phyloP scores from a whole-genome alignment of 1,284 basidiomycete species.

The Rugiboletus extremiorientalis region DNA sequence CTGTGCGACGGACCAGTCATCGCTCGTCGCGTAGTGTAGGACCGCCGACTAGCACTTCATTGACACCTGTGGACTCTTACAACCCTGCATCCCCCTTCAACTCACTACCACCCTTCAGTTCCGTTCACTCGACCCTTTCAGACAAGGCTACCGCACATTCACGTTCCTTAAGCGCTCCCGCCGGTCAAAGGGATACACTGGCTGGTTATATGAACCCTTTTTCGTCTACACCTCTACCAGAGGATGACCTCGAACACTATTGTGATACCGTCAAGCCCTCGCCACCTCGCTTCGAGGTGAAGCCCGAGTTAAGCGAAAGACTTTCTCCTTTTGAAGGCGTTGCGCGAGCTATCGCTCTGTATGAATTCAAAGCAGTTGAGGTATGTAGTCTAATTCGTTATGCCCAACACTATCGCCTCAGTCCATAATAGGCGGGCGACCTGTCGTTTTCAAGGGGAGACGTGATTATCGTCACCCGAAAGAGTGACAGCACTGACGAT shows the following conservation, averaged over 20 bases:
- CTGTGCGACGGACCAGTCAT: slow-evolving; percentile 26
- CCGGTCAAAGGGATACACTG: not conserved
- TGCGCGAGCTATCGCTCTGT: slow-evolving; percentile 78
- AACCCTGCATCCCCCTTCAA: slow-evolving; percentile 37
- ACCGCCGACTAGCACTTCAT: slow-evolving; percentile 10
- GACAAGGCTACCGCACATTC: slow-evolving; percentile 33
- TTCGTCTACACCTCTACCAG: slow-evolving; percentile 21
- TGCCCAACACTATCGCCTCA: slow-evolving; percentile 2
- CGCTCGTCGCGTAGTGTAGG: slow-evolving; percentile 22
- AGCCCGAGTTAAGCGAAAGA: slow-evolving; percentile 49
- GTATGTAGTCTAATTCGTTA: slow-evolving; percentile 36
- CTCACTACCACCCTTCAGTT: slow-evolving; percentile 31
- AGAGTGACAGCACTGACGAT: slow-evolving; percentile 74
- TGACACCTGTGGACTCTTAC: slow-evolving; percentile 22
- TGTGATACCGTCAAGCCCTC: slow-evolving; percentile 7
- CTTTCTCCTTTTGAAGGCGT: slow-evolving; percentile 56
- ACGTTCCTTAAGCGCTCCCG: slow-evolving; percentile 39
- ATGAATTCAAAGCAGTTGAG: slow-evolving; percentile 74
- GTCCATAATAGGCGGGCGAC: slow-evolving; percentile 61
- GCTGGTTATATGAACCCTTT: slow-evolving; percentile 29
- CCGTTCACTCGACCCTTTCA: slow-evolving; percentile 24
- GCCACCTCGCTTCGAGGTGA: slow-evolving; percentile 43
- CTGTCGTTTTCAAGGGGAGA: slow-evolving; percentile 85
- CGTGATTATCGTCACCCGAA: slow-evolving; percentile 73
- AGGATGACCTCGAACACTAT: slow-evolving; percentile 16